Evolutionary conservation across 495 filamentous ascomycete genomes (phyloP).

Genomic region (Aspergillus indologenus): DNA sequence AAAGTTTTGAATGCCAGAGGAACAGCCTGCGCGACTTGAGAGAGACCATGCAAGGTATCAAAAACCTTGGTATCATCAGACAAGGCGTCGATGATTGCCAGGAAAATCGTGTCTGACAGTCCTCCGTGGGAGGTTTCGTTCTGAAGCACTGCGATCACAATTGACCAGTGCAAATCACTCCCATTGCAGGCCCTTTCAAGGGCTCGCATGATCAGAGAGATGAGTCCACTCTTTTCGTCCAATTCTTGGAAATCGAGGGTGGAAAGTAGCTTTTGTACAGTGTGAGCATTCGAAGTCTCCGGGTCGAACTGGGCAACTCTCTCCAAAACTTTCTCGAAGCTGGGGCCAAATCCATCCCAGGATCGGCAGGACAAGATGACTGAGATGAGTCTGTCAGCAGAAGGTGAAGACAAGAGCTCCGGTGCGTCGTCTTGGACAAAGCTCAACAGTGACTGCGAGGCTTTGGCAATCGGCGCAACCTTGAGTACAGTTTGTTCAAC

Average conservation of each 20-base stretch:
- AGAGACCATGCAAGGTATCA: slow-evolving; percentile 39
- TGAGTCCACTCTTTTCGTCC: slow-evolving; percentile 32
- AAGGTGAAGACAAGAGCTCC: slow-evolving; percentile 53
- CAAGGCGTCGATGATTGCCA: slow-evolving; percentile 36
- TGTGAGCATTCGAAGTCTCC: slow-evolving; percentile 36
- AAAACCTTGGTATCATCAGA: slow-evolving; percentile 32
- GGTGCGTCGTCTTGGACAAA: slow-evolving; percentile 50
- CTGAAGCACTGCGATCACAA: slow-evolving; percentile 44
- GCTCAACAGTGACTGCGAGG: slow-evolving; percentile 31
- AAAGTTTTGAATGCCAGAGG: slow-evolving; percentile 38
- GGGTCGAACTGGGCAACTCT: slow-evolving; percentile 36
- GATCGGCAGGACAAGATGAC: slow-evolving; percentile 39
- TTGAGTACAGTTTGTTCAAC: slow-evolving; percentile 49
- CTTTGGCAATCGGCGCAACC: slow-evolving; percentile 39
- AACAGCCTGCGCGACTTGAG: slow-evolving; percentile 34
- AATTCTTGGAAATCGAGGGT: slow-evolving; percentile 41
- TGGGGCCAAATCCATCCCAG: slow-evolving; percentile 40
- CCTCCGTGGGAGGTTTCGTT: slow-evolving; percentile 42
- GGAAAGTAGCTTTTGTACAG: slow-evolving; percentile 41
- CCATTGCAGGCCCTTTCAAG: slow-evolving; percentile 37
- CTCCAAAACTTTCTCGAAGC: slow-evolving; percentile 40
- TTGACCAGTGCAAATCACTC: slow-evolving; percentile 40
- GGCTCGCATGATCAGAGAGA: slow-evolving; percentile 36
- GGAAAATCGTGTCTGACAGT: slow-evolving; percentile 42
- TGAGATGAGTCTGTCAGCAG: slow-evolving; percentile 44